Evolutionary conservation across 2,329 filamentous ascomycete species (phyloP), one percentile per base, ranked within the genome.

Genomic region (Aspergillus sp.): DNA sequence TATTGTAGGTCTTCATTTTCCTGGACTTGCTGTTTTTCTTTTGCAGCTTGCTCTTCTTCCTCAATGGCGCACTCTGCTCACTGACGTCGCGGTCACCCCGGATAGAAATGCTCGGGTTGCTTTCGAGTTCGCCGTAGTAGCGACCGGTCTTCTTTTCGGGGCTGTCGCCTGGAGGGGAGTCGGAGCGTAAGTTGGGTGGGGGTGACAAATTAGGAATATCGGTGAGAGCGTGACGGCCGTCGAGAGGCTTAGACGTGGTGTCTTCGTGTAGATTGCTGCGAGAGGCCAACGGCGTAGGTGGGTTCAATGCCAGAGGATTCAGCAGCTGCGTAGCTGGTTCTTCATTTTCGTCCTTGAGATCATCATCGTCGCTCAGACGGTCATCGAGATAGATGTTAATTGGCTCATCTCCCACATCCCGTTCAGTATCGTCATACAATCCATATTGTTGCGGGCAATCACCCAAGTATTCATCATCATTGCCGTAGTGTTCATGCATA

Each of bases 251-350:
- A 39, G 15, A 12, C 32, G 57, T 61, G 6, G 58, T 56, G 32
- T 59, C 53, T 45, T 58, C 48, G 15, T 46, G 46, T 15, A 55
- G 58, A 9, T 63, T 53, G 1, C 58, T 53, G 15, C 58, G 43
- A 25, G 53, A 20, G 7, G 67, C 66, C 38, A 63, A 63, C 2
- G 72, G 72, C 5, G 70, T 72, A 17, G 72, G 71, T 19, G 72
- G 72, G 45, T 75, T 75, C 61, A 75, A 68, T 49, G 63, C 65
- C 15, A 75, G 59, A 3, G 73, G 73, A 37, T 74, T 71, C n/a
- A 68, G 57, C 5, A 53, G 60, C 27, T 64, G 51, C 3, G 37
- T 19, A 39, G 37, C 17, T 12, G 10, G 17, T 3, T 39, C 44
- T 13, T 50, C 39, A n/a, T 38, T 45, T 5, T 56, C 54, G 23